Evolutionary conservation across 2,329 filamentous ascomycete species (phyloP).

Genomic region (Corniculantispora saksenae): DNA sequence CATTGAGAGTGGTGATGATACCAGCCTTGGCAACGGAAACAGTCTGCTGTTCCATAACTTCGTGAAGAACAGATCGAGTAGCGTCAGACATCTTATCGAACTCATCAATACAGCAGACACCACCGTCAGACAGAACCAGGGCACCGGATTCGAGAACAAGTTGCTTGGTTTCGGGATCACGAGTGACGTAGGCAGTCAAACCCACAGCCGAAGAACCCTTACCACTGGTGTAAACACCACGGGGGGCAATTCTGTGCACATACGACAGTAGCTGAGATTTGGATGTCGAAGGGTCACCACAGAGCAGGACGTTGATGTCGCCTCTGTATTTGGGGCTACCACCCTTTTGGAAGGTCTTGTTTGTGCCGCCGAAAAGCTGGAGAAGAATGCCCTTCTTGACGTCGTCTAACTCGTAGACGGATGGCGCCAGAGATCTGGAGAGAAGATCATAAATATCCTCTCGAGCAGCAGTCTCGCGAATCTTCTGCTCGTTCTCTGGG

Average conservation of each 20-base stretch:
- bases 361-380: conserved; percentile 94
- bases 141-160: conserved; percentile 80
- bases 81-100: conserved; percentile 85
- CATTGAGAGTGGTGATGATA: conserved; percentile 95
- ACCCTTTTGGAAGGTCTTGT: conserved; percentile 96
- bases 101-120: conserved; percentile 82
- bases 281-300: conserved; percentile 92
- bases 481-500: conserved; percentile 86
- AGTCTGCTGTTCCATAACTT: conserved; percentile 88
- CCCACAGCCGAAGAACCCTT: conserved; percentile 80
- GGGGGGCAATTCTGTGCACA: conserved; percentile 95
- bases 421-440: conserved; percentile 86
- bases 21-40: conserved; percentile 87
- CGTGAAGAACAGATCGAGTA: conserved; percentile 78
- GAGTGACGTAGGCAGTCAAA: conserved; percentile 78
- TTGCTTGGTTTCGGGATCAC: conserved; percentile 77
- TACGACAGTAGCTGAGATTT: conserved; percentile 96
- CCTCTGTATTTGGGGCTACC: conserved; percentile 94
- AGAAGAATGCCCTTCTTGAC: conserved; percentile 98
- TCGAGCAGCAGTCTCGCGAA: conserved; percentile 75
- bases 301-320: conserved; percentile 95
- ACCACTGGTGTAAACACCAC: conserved; percentile 79
- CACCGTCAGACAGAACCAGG: conserved; percentile 76
- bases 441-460: conserved; percentile 92
- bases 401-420: conserved; percentile 96